A percentile compares a stretch with the other conserved stretches of the same genome.
Evolutionary conservation across 2,329 filamentous ascomycete genomes (phyloP).

Genomic region (Escovopsis sp.): DNA sequence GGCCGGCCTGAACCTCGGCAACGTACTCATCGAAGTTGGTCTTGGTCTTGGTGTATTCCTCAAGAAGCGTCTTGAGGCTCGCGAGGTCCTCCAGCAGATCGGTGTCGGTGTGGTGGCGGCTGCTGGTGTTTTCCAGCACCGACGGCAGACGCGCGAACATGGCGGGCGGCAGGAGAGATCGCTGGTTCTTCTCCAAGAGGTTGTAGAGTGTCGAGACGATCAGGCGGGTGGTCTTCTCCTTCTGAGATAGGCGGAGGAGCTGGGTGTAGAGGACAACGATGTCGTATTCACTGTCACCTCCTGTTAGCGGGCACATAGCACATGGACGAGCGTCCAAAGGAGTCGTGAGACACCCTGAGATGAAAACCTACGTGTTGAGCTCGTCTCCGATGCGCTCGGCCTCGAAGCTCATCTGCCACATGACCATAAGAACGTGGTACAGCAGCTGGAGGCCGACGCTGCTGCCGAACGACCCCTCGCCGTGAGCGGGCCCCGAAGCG

Average conservation of each 20-base stretch:
- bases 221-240: constrained; percentile 92
- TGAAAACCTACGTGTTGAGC: constrained; percentile 59
- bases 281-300: constrained; percentile 69
- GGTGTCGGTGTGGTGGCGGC: constrained; percentile 47
- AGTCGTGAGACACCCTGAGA: background rate
- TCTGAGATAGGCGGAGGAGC: constrained; percentile 79
- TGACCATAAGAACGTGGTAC: constrained; percentile 81
- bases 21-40: constrained; percentile 80
- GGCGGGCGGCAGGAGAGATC: constrained; percentile 67
- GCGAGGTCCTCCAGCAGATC: constrained; percentile 49
- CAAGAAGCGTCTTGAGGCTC: constrained; percentile 44
- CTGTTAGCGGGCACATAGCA: constrained; percentile 7
- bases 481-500: constrained; percentile 30
- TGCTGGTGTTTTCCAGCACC: constrained; percentile 45
- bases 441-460: constrained; percentile 84
- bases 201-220: constrained; percentile 82
- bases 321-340: no score
- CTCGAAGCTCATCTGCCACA: constrained; percentile 97
- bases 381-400: constrained; percentile 57
- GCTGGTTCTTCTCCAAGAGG: constrained; percentile 54
- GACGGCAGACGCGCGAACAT: constrained; percentile 68
- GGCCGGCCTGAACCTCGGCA: constrained; percentile 70
- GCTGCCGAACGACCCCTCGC: constrained; percentile 49
- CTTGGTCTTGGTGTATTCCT: constrained; percentile 54
- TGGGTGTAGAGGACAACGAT: constrained; percentile 86